Base-by-base conservation (phyloP, 2,329 filamentous ascomycete genomes). In the Dryadomyces quercivorus region DNA sequence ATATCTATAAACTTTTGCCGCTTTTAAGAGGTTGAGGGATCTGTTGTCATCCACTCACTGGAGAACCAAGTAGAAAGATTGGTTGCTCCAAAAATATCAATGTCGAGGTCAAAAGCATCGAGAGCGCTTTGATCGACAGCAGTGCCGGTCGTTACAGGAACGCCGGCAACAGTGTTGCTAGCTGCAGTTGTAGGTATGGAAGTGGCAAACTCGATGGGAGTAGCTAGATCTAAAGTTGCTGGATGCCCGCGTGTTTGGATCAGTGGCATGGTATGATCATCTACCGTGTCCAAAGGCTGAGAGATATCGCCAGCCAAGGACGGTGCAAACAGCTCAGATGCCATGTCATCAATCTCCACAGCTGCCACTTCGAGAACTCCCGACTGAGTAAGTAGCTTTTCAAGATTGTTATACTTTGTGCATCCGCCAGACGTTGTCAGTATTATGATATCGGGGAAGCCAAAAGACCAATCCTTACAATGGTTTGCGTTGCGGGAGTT, bases 401-500 rank as follows among this genome's bases (percentile, higher is more conserved):
- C 76, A 16, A 81, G 65, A 51, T 80, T 77, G 12, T 69, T 63
- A 51, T 66, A 67, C 63, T 62, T 31, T 31, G 26, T 8, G 26
- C 26, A 31, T 8, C 26, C 26, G 26, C 8, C 26, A 31, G 26
- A 5, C 26, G 26, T 31, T 5, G 26, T 31, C 26, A 31, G 26
- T 8, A 31, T 31, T 31, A 31, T 4, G 26, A 31, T 31, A 4
- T 8, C 26, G 26, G 26, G 26, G 21, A 1, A 21, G 22, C 26
- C 16, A 44, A 21, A 31, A 34, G 16, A 46, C 22, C 10, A 20
- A 18, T 13, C 64, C 70, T 65, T 64, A 73, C 70, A 55, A 74
- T 76, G 2, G 72, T 72, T 26, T 69, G 69, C 2, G 75, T 74
- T 0, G 77, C 76, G 12, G 75, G 71, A 13, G 77, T 73, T 2